phyloP scores from a whole-genome alignment of 352 stramenopile genomes.

The Phytophthora brassicae region DNA sequence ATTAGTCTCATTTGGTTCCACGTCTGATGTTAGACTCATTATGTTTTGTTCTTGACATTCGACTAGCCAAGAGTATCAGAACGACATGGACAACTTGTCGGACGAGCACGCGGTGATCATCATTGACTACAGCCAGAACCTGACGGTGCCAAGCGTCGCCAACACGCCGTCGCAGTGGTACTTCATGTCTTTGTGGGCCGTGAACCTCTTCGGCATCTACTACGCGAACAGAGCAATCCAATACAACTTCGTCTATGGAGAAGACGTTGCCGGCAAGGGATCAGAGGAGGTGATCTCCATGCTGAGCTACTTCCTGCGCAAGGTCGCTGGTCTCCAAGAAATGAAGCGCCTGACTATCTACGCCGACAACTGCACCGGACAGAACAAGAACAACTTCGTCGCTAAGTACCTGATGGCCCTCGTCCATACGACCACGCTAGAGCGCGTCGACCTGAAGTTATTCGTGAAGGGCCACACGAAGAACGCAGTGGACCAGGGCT shows the following conservation, averaged over 20 bases:
- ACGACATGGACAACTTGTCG: too few species aligned
- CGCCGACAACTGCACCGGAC: slow-evolving; percentile 20
- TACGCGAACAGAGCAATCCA: slow-evolving; percentile 3
- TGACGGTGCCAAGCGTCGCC: slow-evolving; percentile 13
- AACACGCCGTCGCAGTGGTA: slow-evolving; percentile 19
- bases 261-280: slow-evolving; percentile 4
- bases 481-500: slow-evolving; percentile 2
- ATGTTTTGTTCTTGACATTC: not conserved
- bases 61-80: too few species aligned
- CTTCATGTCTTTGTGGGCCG: slow-evolving; percentile 10
- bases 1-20: not conserved
- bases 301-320: slow-evolving; percentile 13
- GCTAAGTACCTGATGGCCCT: slow-evolving; percentile 1
- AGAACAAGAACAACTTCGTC: slow-evolving; percentile 32
- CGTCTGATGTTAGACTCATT: slow-evolving; percentile 5
- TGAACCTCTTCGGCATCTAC: slow-evolving; percentile 25
- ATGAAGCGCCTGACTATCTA: too few species aligned
- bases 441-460: not conserved
- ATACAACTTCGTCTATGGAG: slow-evolving; percentile 22
- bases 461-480: slow-evolving; percentile 10
- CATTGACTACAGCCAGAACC: slow-evolving; percentile 28
- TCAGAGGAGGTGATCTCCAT: slow-evolving; percentile 15
- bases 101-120: slow-evolving; percentile 5
- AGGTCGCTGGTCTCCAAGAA: too few species aligned
- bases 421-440: not conserved